Percentiles rank a stretch among this genome's conserved stretches.
Conservation (phyloP, 768 basidiomycete genomes). For the Pholiota molesta region DNA sequence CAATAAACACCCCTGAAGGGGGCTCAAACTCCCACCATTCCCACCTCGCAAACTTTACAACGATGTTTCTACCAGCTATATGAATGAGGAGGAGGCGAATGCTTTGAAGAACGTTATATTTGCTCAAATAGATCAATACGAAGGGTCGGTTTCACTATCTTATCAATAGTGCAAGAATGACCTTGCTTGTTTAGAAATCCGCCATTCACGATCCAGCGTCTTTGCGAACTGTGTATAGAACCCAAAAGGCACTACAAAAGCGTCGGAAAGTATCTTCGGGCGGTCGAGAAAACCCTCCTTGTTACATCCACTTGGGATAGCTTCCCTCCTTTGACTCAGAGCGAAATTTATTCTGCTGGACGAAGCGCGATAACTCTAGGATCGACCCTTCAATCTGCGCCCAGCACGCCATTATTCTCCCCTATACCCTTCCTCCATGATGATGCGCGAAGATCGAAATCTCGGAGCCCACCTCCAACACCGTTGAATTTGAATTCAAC, state of each 20-base stretch:
- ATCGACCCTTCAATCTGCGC: slow-evolving; percentile 54
- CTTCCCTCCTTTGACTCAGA: slow-evolving; percentile 58
- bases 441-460: slow-evolving; percentile 79
- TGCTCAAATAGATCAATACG: slow-evolving; percentile 71
- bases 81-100: slow-evolving; percentile 64
- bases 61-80: slow-evolving; percentile 57
- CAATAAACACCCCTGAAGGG: slow-evolving; percentile 49
- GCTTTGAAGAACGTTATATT: slow-evolving; percentile 60
- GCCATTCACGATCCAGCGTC: slow-evolving; percentile 89
- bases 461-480: slow-evolving; percentile 78
- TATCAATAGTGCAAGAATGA: neutral
- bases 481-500: slow-evolving; percentile 57
- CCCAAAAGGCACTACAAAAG: slow-evolving; percentile 75
- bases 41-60: slow-evolving; percentile 57
- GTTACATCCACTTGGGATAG: slow-evolving; percentile 81
- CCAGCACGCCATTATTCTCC: slow-evolving; percentile 82
- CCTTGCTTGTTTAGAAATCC: slow-evolving; percentile 41
- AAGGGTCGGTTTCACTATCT: slow-evolving; percentile 52
- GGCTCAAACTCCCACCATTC: slow-evolving; percentile 77
- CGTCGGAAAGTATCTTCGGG: slow-evolving; percentile 87
- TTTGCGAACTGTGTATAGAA: slow-evolving; percentile 77
- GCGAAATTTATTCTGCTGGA: slow-evolving; percentile 38
- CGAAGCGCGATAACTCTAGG: slow-evolving; percentile 47
- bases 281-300: slow-evolving; percentile 78
- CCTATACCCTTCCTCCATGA: slow-evolving; percentile 88